Evolutionary conservation across 768 basidiomycete species (phyloP).

Genomic region (Suillus luteus): DNA sequence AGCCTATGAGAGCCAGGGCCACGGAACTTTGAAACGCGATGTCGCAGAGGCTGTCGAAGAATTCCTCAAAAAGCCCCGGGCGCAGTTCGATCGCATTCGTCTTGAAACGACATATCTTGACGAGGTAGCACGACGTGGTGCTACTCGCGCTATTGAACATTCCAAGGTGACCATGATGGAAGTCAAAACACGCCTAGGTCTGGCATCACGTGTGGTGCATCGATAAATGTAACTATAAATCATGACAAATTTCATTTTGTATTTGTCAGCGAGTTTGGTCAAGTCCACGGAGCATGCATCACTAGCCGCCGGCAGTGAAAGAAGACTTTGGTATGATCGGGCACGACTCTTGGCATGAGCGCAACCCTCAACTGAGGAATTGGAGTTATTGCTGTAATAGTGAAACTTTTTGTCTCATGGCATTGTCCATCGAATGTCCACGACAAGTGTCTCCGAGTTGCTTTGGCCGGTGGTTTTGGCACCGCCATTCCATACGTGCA

Average conservation of each 20-base stretch:
- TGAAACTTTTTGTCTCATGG: neutral
- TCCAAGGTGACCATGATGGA: constrained; percentile 65
- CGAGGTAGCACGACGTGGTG: constrained; percentile 65
- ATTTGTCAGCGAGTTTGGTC: constrained; percentile 32
- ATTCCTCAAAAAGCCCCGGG: constrained; percentile 63
- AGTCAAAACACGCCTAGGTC: constrained; percentile 70
- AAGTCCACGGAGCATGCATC: constrained; percentile 55
- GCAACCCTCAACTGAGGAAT: neutral
- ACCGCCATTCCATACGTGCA: neutral
- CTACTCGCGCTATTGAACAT: constrained; percentile 57
- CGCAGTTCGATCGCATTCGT: constrained; percentile 66
- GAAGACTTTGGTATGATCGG: neutral
- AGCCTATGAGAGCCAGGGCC: constrained; percentile 56
- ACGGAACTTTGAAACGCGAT: constrained; percentile 71
- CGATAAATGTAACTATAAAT: neutral
- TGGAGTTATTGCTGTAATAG: neutral
- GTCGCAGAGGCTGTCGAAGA: constrained; percentile 75
- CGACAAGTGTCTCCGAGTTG: neutral
- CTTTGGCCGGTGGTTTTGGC: neutral
- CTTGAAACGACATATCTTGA: constrained; percentile 61
- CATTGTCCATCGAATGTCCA: neutral
- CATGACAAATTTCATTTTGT: neutral
- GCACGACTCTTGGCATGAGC: too few relatives aligned
- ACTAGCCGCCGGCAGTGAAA: neutral
- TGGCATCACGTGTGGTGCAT: constrained; percentile 29